Evolutionary conservation across 129 eudicot species (phyloP).

Genomic region (Lonicera japonica): DNA sequence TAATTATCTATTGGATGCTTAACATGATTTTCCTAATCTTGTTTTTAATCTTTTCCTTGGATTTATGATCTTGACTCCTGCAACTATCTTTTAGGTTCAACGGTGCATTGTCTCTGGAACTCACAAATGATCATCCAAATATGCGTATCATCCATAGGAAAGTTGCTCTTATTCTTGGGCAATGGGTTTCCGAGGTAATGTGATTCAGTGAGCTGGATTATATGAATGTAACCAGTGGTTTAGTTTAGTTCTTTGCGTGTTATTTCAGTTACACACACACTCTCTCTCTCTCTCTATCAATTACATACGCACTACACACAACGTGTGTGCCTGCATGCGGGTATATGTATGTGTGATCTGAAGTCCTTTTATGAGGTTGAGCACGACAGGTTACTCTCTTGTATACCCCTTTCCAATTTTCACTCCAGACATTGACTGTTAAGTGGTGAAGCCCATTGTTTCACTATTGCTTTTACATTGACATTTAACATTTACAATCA

Average conservation of each 20-base stretch:
- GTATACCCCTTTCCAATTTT: no score
- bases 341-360: no score
- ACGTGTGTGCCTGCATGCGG: no score
- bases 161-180: conserved; percentile 98
- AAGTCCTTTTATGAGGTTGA: no score
- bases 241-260: background rate
- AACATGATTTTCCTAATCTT: background rate
- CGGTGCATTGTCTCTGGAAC: conserved; percentile 81
- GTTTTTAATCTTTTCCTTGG: background rate
- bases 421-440: no score
- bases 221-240: background rate
- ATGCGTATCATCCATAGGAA: conserved; percentile 94
- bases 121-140: conserved; percentile 90
- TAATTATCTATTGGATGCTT: background rate
- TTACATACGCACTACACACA: no score
- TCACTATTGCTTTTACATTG: no score
- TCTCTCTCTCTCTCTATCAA: background rate
- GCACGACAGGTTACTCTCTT: background rate
- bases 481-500: background rate
- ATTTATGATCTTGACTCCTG: background rate
- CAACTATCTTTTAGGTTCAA: conserved; percentile 52
- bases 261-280: background rate
- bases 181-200: conserved; percentile 98
- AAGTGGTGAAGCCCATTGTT: no score
- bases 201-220: background rate